phyloP scores from a whole-genome alignment of 2,329 filamentous ascomycete genomes.

The Fusarium globosum region DNA sequence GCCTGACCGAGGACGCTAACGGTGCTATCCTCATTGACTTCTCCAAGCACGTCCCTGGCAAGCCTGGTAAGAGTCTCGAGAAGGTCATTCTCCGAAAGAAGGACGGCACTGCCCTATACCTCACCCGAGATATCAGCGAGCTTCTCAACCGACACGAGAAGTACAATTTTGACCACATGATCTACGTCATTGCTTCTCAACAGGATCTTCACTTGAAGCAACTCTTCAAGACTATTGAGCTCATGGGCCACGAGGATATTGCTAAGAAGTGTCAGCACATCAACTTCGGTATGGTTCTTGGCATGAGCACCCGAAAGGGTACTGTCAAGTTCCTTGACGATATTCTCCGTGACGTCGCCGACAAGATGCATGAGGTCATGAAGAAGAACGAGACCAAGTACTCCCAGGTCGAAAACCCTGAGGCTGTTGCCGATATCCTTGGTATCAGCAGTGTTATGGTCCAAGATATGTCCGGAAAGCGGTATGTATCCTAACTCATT shows the following conservation, averaged over 20 bases:
- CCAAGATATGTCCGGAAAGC: constrained; percentile 96
- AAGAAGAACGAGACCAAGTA: constrained; percentile 91
- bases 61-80: constrained; percentile 75
- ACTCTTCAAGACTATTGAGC: constrained; percentile 80
- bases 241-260: constrained; percentile 76
- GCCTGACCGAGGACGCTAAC: constrained; percentile 75
- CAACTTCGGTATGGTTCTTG: constrained; percentile 79
- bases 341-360: constrained; percentile 73
- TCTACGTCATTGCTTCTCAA: constrained; percentile 79
- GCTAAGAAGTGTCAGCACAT: constrained; percentile 77
- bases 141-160: constrained; percentile 72
- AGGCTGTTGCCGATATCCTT: constrained; percentile 83
- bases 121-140: constrained; percentile 82
- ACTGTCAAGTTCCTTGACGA: constrained; percentile 76
- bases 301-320: constrained; percentile 76
- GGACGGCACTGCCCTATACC: constrained; percentile 80
- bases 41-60: constrained; percentile 72
- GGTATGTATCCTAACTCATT: constrained; percentile 59
- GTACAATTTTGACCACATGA: constrained; percentile 80
- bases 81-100: constrained; percentile 78
- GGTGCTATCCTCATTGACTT: constrained; percentile 80
- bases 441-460: constrained; percentile 98
- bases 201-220: constrained; percentile 80
- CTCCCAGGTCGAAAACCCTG: constrained; percentile 85
- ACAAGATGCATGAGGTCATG: constrained; percentile 99